Base-by-base conservation (phyloP, 2,329 filamentous ascomycete genomes). In the Pestalotiopsis sp. region DNA sequence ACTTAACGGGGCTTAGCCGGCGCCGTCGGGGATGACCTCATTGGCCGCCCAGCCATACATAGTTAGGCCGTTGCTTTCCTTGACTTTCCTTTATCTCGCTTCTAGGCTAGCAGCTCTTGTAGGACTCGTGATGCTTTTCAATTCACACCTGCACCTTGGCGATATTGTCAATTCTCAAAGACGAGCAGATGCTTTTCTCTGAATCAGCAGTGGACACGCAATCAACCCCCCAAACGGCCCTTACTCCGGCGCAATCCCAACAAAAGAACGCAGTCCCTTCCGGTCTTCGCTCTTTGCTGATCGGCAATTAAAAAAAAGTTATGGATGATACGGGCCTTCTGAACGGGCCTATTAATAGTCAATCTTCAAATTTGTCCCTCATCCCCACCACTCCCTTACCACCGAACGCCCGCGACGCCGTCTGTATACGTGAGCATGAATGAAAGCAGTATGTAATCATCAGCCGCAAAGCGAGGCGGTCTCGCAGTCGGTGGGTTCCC, bases 381-480 rank as follows among this genome's bases (percentile, higher is more conserved):
- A 52, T 52, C 45, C 20, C 45, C 45, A 52, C 45, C 45, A 52
- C 45, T 52, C 20, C 17, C 20, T 45, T 52, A 52, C 45, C 14
- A 23, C 45, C 45, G 20, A n/a, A 52, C 17, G 45, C 45, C 14
- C 45, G 45, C 45, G 20, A n/a, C 45, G 20, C n/a, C 14, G 45
- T 52, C 17, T 52, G 31, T 36, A 52, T 14, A 45, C 17, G 17
- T 52, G 45, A 23, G 45, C 45, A 52, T 52, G 20, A 23, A 52
- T 25, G 14, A 9, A 36, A 27, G 12, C 20, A 58, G 56, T 36
- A 36, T 7, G 27, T 36, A 36, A 36, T 36, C 23, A n/a, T 39
- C n/a, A 62, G 59, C 25, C 31, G 59, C 36, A 39, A 39, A 62
- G 20, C 59, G 59, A 62, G 59, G 59, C 59, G 59, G 36, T 62